Conservation (phyloP, 1,139 yeast genomes). For the Candida sanyaensis region DNA sequence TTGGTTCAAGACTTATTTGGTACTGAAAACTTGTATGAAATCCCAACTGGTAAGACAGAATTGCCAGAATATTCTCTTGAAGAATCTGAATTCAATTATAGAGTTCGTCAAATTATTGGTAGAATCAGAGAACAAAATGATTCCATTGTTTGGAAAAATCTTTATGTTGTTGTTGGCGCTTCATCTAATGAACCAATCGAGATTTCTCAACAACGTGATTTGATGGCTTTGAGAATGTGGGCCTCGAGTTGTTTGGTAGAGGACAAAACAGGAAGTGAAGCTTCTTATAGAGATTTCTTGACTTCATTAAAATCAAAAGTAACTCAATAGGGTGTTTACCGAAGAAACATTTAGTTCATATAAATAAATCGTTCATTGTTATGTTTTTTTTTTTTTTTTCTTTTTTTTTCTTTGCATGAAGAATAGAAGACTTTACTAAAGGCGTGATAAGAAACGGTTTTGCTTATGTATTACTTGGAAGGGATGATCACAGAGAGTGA, state of each 20-base stretch:
- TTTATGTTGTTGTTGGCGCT: conserved; percentile 88
- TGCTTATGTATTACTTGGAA: no score
- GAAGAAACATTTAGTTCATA: background rate
- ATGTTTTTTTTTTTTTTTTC: no score
- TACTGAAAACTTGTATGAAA: conserved; percentile 60
- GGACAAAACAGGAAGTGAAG: conserved; percentile 75
- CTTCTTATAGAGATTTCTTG: conserved; percentile 84
- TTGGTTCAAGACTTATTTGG: conserved; percentile 88
- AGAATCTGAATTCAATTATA: conserved; percentile 70
- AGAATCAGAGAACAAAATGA: conserved; percentile 80
- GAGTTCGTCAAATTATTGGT: conserved; percentile 79
- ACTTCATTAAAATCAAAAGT: conserved; percentile 52
- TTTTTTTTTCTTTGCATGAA: no score
- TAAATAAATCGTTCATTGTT: background rate
- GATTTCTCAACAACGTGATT: conserved; percentile 67
- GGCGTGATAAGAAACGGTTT: no score
- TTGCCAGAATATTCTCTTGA: conserved; percentile 69
- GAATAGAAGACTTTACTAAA: no score
- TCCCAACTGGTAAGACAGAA: conserved; percentile 83
- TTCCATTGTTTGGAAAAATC: conserved; percentile 72
- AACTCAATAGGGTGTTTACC: conserved; percentile 19
- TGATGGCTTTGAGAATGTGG: conserved; percentile 89
- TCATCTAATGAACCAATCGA: conserved; percentile 72
- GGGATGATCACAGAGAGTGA: no score
- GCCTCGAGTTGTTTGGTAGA: conserved; percentile 86